A percentile compares a stretch with the other conserved stretches of the same genome.
These are phyloP conservation scores for Stylosanthes scabra DNA, from an alignment of 331 rosid species.

Conservation along the genomic window DNA sequence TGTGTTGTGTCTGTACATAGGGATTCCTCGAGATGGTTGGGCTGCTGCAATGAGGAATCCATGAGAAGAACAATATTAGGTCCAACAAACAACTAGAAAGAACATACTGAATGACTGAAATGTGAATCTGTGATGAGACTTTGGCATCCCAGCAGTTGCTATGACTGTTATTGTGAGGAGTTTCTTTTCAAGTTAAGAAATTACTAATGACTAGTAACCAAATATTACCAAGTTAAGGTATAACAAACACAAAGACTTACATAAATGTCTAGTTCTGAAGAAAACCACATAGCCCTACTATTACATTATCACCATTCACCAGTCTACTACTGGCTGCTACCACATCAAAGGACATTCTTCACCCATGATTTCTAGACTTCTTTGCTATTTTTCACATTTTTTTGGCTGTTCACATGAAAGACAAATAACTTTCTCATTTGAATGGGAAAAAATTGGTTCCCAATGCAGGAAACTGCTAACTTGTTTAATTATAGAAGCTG, in stretches of 20 bases:
- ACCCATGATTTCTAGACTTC: neutral
- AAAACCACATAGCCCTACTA: slow-evolving; percentile 18
- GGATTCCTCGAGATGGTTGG: too few species aligned
- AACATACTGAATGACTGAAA: too few species aligned
- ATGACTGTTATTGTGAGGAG: too few species aligned
- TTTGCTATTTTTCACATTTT: neutral
- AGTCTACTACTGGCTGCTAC: neutral
- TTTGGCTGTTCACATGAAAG: slow-evolving; percentile 8
- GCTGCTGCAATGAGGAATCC: neutral
- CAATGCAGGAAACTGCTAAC: slow-evolving; percentile 15
- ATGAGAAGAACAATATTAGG: neutral
- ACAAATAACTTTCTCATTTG: slow-evolving; percentile 11
- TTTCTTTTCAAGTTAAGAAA: neutral
- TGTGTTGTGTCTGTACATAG: too few species aligned
- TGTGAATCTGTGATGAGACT: neutral
- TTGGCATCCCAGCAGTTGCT: neutral
- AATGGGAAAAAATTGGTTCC: slow-evolving; percentile 6
- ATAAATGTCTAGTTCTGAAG: slow-evolving; percentile 6
- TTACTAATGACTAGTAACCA: neutral
- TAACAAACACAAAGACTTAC: slow-evolving; percentile 14
- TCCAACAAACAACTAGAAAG: too few species aligned
- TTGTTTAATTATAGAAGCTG: slow-evolving; percentile 11
- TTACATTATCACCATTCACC: too few species aligned
- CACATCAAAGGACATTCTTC: neutral
- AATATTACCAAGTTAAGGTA: slow-evolving; percentile 15